phyloP scores from a whole-genome alignment of 2,329 filamentous ascomycete genomes.

The Alternaria panax region DNA sequence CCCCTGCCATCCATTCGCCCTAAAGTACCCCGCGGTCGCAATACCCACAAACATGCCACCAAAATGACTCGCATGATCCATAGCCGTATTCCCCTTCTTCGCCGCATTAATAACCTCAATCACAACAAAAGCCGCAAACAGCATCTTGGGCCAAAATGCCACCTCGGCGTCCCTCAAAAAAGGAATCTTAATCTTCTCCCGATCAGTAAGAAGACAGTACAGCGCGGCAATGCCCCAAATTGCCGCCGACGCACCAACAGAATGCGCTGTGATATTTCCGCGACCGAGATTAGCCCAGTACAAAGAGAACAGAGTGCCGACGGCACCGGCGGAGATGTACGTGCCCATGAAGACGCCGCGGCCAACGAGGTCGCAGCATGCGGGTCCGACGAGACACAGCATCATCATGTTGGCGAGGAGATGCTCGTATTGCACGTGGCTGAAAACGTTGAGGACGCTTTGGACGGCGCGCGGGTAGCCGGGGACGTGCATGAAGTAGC shows the following conservation, averaged over 20 bases:
- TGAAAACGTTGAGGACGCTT: constrained; percentile 71
- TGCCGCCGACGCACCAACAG: constrained; percentile 44
- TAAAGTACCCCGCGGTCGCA: constrained; percentile 36
- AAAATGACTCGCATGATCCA: constrained; percentile 50
- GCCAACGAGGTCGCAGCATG: constrained; percentile 46
- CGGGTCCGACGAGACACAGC: constrained; percentile 70
- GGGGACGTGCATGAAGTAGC: constrained; percentile 57
- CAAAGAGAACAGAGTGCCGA: constrained; percentile 39
- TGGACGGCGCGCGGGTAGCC: constrained; percentile 68
- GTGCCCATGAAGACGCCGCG: constrained; percentile 47
- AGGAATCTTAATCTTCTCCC: constrained; percentile 42
- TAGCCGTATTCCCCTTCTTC: constrained; percentile 13
- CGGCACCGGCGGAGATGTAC: constrained; percentile 44
- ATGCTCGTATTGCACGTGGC: constrained; percentile 70
- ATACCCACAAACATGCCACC: constrained; percentile 42
- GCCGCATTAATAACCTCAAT: constrained; percentile 35
- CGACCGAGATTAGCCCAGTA: constrained; percentile 47
- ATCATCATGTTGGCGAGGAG: constrained; percentile 67
- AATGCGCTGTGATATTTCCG: constrained; percentile 37
- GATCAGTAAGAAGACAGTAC: constrained; percentile 42
- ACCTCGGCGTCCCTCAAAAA: constrained; percentile 38
- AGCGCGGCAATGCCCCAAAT: constrained; percentile 44
- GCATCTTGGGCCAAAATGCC: constrained; percentile 40
- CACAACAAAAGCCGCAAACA: constrained; percentile 36
- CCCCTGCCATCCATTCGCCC: constrained; percentile 34